Evolutionary conservation across 2,329 filamentous ascomycete species (phyloP).

Genomic region (Scytalidium sp.): DNA sequence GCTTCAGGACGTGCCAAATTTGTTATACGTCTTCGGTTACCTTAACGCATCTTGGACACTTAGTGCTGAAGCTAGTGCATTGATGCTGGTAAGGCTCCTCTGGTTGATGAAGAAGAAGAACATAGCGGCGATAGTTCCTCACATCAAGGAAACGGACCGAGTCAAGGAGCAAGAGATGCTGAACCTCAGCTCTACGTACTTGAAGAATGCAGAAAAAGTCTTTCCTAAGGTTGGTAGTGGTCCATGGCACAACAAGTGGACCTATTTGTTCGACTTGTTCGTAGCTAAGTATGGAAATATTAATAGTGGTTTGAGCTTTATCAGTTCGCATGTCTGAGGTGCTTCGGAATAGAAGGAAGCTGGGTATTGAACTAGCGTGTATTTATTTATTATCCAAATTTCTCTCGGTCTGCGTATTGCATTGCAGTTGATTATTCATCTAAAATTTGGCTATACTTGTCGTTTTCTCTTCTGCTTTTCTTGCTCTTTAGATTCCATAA

Average conservation of each 20-base stretch:
- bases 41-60: constrained; percentile 63
- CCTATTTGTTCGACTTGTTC: background rate
- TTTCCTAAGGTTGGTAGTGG: constrained; percentile 12
- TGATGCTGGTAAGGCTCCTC: constrained; percentile 1
- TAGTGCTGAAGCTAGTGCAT: constrained; percentile 49
- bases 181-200: constrained; percentile 24
- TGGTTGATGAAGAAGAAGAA: constrained; percentile 6
- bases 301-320: background rate
- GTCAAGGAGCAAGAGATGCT: constrained; percentile 4
- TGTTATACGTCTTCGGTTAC: constrained; percentile 58
- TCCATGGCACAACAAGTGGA: background rate
- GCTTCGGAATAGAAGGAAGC: no score
- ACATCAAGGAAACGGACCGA: constrained; percentile 3
- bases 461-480: no score
- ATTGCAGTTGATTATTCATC: no score
- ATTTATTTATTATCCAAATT: no score
- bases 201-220: constrained; percentile 16
- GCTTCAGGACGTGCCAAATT: constrained; percentile 62
- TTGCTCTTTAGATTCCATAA: no score
- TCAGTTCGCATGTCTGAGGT: no score
- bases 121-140: constrained; percentile 13
- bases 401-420: no score
- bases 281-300: background rate
- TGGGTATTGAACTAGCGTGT: no score
- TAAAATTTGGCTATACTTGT: no score